Percentiles rank a stretch among this genome's conserved stretches.
Conservation (phyloP, 1,284 basidiomycete genomes). For the Malassezia dermatis region DNA sequence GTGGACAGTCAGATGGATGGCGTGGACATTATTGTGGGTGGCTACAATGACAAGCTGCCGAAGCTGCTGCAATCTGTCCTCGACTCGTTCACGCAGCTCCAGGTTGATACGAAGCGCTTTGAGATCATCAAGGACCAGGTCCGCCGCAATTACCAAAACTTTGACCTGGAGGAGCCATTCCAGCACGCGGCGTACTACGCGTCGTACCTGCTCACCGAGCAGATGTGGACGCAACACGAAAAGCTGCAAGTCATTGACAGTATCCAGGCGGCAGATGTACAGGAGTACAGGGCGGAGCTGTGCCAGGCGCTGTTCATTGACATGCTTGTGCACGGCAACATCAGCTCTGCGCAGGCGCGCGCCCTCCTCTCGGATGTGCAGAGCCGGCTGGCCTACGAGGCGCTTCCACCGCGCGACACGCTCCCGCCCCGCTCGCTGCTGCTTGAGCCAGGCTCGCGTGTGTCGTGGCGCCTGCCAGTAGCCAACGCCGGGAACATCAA, state of each 20-base stretch:
- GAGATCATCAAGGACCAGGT: slow-evolving; percentile 74
- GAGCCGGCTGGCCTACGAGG: slow-evolving; percentile 56
- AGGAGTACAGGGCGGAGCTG: slow-evolving; percentile 56
- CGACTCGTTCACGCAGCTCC: slow-evolving; percentile 60
- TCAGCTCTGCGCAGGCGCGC: slow-evolving; percentile 70
- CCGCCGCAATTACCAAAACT: slow-evolving; percentile 55
- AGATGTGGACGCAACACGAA: slow-evolving; percentile 70
- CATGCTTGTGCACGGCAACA: slow-evolving; percentile 74
- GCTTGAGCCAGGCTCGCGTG: slow-evolving; percentile 57
- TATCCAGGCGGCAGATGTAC: slow-evolving; percentile 63
- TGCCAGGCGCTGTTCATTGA: slow-evolving; percentile 63
- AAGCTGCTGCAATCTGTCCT: slow-evolving; percentile 68
- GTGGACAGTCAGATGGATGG: slow-evolving; percentile 62
- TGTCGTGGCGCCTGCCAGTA: slow-evolving; percentile 61
- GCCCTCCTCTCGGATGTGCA: slow-evolving; percentile 65
- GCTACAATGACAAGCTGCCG: slow-evolving; percentile 88
- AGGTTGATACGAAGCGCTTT: slow-evolving; percentile 64
- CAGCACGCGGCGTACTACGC: slow-evolving; percentile 68
- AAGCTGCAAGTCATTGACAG: slow-evolving; percentile 68
- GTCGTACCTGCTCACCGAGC: slow-evolving; percentile 61
- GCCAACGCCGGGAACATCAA: slow-evolving; percentile 80
- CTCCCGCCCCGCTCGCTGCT: slow-evolving; percentile 30
- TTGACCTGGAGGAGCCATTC: slow-evolving; percentile 74
- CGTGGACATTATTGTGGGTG: slow-evolving; percentile 62
- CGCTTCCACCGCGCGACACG: slow-evolving; percentile 37